Evolutionary conservation across 768 basidiomycete genomes (phyloP), one percentile per base, ranked within the genome.

Genomic region (Cystoderma amianthinum): DNA sequence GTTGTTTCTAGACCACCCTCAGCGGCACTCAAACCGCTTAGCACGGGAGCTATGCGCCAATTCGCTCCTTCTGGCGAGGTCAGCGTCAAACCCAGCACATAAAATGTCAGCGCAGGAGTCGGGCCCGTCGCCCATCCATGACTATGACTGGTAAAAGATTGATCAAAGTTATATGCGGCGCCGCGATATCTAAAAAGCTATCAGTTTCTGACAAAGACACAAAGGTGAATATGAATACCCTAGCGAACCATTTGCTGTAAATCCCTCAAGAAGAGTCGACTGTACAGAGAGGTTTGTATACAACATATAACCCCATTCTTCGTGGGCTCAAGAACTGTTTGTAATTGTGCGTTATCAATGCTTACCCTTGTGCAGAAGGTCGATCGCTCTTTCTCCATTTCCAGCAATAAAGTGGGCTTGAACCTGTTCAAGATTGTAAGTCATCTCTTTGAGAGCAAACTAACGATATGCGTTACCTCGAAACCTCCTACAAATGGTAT

Each of bases 401-500:
- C 65, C 67, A 5, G 70, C 62, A 15, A 60, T 63, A 41, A 74
- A 74, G 48, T 76, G 71, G 4, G 71, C 71, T 60, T 72, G 71
- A 10, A 74, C 55, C 71, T 74, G 47, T 18, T n/a, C n/a, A n/a
- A n/a, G n/a, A n/a, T n/a, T n/a, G n/a, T n/a, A n/a, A n/a, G n/a
- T n/a, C n/a, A n/a, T n/a, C n/a, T n/a, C n/a, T n/a, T n/a, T n/a
- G n/a, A n/a, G n/a, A n/a, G n/a, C n/a, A n/a, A n/a, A n/a, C n/a
- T n/a, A n/a, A n/a, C 32, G 21, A 18, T 30, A 20, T 25, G 18
- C 35, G 57, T 17, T 34, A 69, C 70, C 63, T 75, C 72, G 32
- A 72, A 65, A 3, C 71, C 69, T 12, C 71, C 63, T n/a, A 74
- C 63, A 51, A 75, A 75, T 5, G 73, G 72, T 22, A 68, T 69